Evolutionary conservation across 2,329 filamentous ascomycete species (phyloP), one percentile per base, ranked within the genome.

Genomic region (Xylariaceae sp.): DNA sequence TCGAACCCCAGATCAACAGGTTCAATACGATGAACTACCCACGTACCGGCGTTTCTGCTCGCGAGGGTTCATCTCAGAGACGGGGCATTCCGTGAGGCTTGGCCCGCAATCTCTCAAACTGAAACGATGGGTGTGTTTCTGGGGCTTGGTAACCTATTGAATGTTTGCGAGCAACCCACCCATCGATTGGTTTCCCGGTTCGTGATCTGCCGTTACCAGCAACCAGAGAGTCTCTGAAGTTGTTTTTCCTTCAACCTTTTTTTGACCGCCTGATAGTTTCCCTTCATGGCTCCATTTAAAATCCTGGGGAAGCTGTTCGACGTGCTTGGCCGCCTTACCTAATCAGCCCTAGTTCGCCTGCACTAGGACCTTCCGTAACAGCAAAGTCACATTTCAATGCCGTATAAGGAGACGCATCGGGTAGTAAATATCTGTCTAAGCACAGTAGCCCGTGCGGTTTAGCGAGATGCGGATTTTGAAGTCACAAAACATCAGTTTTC

Each of bases 231-330:
- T 4, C 23, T 30, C 23, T 30, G 23, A 30, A 30, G 23, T 30
- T 30, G 23, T 30, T 30, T 47, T 18, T 4, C 11, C 44, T 7
- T 49, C 15, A 23, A n/a, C 7, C 57, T 56, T 61, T 30, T 30
- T 30, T 60, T 49, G 62, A 64, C 60, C 62, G 58, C 58, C 55
- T 30, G 23, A 45, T 15, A 45, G n/a, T 45, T 45, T 45, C 7
- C 11, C 44, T 45, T 6, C n/a, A 45, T 45, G 44, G 10, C 10
- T 47, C 13, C 7, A 17, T 47, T 15, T 18, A 49, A 61, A 59
- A 63, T 64, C 61, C 56, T 63, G 62, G 62, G 62, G 62, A 64
- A 64, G 55, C 49, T 15, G 37, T 56, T 56, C 23, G 53, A 49
- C 17, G 8, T 23, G 47, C 23, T 49, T 49, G n/a, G 42, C 13